Evolutionary conservation across 441 rosid genomes (phyloP), one percentile per base, ranked within the genome.

Genomic region (Mallotus repandus): DNA sequence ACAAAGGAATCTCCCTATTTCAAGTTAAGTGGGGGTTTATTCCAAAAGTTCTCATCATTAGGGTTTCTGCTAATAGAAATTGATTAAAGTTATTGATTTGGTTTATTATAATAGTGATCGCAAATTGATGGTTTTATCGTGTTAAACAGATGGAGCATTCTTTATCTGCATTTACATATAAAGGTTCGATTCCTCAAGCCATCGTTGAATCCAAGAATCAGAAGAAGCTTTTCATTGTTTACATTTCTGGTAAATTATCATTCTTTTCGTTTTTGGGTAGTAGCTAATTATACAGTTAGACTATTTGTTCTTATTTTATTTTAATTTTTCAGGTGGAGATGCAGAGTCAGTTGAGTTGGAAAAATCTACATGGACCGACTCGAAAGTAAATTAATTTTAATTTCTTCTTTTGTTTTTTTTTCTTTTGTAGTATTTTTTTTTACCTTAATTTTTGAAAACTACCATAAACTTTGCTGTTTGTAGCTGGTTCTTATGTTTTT

Each of bases 171-270:
- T 84, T 91, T 11, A 46, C 87, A 0, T 87, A 76, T 81, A 87
- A 85, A 83, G 97, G 95, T 14, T 83, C 97, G 4, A 82, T 94
- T 68, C 67, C 86, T 21, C 89, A 87, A 79, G 98, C 97, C 6
- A 92, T 92, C 60, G 8, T 79, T 32, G 89, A 89, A 82, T 88
- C 97, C 43, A 84, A 86, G 68, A 69, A 56, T 45, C 91, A 82
- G 87, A 92, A 85, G 89, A 94, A 90, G 76, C 93, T 92, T 71
- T 87, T 94, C 62, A 85, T 94, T 25, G 98, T 94, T 41, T 90
- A 89, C 79, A 87, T 92, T 60, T 90, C 95, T 59, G 97, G 97
- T 91, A 79, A 70, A 4, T 16, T 64, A 48, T 74, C 54, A 67
- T 38, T 55, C 49, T 35, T 65, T 14, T 32, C 3, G 50, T 46